A percentile compares a stretch with the other conserved stretches of the same genome.
These are phyloP conservation scores for Geotrichum macrosporum DNA, from an alignment of 1,139 yeast species.

Conservation along the genomic window DNA sequence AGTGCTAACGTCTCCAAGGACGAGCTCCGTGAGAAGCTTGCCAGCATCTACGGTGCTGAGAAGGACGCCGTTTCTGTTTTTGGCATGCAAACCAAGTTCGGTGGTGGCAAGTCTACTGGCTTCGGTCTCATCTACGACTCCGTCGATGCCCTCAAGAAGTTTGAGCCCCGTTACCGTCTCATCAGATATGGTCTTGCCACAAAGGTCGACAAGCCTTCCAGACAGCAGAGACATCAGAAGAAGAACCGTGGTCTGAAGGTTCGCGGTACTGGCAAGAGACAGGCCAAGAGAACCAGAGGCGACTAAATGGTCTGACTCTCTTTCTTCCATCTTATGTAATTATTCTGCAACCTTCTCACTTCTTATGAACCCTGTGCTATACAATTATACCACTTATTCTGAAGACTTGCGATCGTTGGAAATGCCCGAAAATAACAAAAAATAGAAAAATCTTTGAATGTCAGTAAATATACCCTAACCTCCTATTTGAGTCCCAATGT, in stretches of 20 bases:
- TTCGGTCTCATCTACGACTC: slow-evolving; percentile 99
- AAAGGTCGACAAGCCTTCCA: slow-evolving; percentile 94
- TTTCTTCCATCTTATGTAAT: slow-evolving; percentile 2
- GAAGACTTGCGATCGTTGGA: neutral
- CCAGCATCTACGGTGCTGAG: slow-evolving; percentile 95
- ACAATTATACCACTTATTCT: slow-evolving; percentile 1
- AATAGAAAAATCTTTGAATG: neutral
- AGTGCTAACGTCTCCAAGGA: slow-evolving; percentile 99
- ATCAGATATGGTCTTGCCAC: slow-evolving; percentile 98
- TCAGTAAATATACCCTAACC: neutral
- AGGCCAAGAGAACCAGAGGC: slow-evolving; percentile 57
- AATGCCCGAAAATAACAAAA: neutral
- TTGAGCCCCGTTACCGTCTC: slow-evolving; percentile 99
- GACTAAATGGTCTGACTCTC: slow-evolving; percentile 13
- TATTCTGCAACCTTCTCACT: neutral
- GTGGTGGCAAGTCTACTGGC: slow-evolving; percentile 99
- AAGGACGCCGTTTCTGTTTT: slow-evolving; percentile 98
- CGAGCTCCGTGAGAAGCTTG: slow-evolving; percentile 96
- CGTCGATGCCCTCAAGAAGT: slow-evolving; percentile 95
- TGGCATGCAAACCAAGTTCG: slow-evolving; percentile 99
- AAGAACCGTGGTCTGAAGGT: slow-evolving; percentile 99
- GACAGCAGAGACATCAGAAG: slow-evolving; percentile 99
- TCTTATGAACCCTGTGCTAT: slow-evolving; percentile 8
- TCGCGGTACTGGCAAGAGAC: slow-evolving; percentile 96
- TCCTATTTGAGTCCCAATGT: neutral